Conservation (phyloP, 176 grass and related monocot genomes). For the Oropetium thomaeum region DNA sequence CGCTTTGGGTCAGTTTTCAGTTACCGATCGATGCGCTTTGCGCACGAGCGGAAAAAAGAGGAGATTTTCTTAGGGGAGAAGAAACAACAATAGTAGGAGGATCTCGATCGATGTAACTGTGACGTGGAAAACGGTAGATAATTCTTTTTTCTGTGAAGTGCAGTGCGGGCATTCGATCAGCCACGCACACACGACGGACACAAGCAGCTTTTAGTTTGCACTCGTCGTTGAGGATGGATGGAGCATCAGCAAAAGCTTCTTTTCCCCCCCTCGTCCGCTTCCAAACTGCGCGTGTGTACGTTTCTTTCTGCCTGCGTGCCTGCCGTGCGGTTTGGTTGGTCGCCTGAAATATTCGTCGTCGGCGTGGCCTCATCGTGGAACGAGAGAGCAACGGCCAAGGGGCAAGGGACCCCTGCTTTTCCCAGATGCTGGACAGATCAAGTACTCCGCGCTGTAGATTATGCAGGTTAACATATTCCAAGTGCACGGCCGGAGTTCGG, state of each 20-base stretch:
- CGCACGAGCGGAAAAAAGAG: background rate
- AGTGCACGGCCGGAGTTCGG: background rate
- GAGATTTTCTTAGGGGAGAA: background rate
- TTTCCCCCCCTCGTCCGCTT: background rate
- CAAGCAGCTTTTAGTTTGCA: background rate
- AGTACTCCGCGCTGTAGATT: background rate
- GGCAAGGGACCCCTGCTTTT: background rate
- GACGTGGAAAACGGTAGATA: background rate
- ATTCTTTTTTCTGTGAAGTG: background rate
- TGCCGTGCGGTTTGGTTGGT: constrained; percentile 11
- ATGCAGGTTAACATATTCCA: background rate
- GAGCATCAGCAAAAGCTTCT: background rate
- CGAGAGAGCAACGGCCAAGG: background rate
- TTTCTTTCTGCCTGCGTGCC: background rate
- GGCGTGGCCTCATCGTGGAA: background rate
- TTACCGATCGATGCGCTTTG: background rate
- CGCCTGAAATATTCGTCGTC: constrained; percentile 33
- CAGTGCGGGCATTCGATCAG: background rate
- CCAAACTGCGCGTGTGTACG: background rate
- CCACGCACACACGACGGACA: background rate
- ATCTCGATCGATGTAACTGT: background rate
- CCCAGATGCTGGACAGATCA: constrained; percentile 13
- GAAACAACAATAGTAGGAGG: background rate
- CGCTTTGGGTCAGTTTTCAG: constrained; percentile 27
- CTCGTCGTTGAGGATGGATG: background rate